These are phyloP conservation scores for Boletus rubescentipes DNA, from an alignment of 768 basidiomycete genomes.

Conservation along the genomic window DNA sequence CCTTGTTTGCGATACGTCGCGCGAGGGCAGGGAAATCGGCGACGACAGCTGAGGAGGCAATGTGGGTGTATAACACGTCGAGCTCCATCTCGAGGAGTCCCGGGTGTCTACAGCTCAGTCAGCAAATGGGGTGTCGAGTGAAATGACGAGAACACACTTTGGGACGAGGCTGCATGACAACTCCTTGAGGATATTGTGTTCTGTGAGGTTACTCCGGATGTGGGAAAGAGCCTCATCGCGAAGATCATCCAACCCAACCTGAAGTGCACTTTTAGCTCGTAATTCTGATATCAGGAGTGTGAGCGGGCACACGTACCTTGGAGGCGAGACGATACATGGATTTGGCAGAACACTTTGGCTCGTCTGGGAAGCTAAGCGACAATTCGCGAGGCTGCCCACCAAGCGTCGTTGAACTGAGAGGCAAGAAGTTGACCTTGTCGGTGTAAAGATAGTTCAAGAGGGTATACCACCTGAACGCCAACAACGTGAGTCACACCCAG, in stretches of 20 bases:
- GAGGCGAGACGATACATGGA: constrained; percentile 44
- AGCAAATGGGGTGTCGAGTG: too few relatives aligned
- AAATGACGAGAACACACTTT: too few relatives aligned
- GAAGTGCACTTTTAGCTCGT: not conserved
- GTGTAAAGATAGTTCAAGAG: constrained; percentile 42
- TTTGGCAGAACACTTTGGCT: constrained; percentile 36
- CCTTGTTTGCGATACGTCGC: constrained; percentile 15
- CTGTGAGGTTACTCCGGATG: too few relatives aligned
- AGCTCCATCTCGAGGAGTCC: too few relatives aligned
- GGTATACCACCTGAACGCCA: constrained; percentile 33
- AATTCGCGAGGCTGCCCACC: not conserved
- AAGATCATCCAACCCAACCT: constrained; percentile 23
- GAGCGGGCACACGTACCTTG: constrained; percentile 28
- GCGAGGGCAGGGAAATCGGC: constrained; percentile 11
- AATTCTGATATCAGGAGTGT: not conserved
- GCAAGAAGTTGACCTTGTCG: constrained; percentile 30
- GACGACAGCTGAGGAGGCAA: constrained; percentile 14
- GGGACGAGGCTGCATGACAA: too few relatives aligned
- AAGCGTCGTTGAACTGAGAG: too few relatives aligned
- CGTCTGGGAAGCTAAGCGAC: constrained; percentile 6
- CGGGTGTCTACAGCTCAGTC: too few relatives aligned
- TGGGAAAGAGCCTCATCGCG: constrained; percentile 18
- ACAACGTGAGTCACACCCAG: not conserved
- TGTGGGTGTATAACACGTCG: constrained; percentile 20
- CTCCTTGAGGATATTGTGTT: too few relatives aligned